Evolutionary conservation across 2,329 filamentous ascomycete species (phyloP).

Genomic region (Tolypocladium amazonense): DNA sequence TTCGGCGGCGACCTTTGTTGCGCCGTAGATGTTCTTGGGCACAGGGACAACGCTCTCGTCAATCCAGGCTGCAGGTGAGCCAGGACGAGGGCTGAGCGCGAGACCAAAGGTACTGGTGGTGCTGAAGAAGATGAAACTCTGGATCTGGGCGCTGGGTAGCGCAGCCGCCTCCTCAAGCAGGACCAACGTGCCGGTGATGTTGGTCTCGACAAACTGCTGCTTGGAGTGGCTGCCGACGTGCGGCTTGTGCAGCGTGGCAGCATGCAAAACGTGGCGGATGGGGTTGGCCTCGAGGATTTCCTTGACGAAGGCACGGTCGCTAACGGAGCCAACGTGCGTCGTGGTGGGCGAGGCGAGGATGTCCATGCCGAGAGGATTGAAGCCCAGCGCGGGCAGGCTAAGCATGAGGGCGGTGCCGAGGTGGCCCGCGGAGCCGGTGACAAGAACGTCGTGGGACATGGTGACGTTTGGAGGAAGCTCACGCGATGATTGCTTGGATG

Average conservation of each 20-base stretch:
- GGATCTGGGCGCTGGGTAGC: slow-evolving; percentile 9
- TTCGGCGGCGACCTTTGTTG: slow-evolving; percentile 37
- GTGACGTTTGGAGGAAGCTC: not conserved
- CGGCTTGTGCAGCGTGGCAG: slow-evolving; percentile 36
- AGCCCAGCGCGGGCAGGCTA: slow-evolving; percentile 24
- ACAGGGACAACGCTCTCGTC: slow-evolving; percentile 26
- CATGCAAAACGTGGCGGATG: slow-evolving; percentile 31
- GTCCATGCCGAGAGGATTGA: slow-evolving; percentile 31
- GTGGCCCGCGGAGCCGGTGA: slow-evolving; percentile 36
- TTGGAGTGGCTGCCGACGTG: slow-evolving; percentile 34
- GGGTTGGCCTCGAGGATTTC: slow-evolving; percentile 18
- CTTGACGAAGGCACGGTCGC: slow-evolving; percentile 21
- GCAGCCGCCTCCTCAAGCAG: slow-evolving; percentile 28
- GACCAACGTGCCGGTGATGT: slow-evolving; percentile 30
- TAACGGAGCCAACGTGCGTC: slow-evolving; percentile 23
- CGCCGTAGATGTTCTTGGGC: slow-evolving; percentile 39
- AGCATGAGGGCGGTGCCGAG: slow-evolving; percentile 36
- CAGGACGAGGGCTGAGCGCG: slow-evolving; percentile 24
- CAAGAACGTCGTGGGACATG: slow-evolving; percentile 21
- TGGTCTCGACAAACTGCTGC: slow-evolving; percentile 31
- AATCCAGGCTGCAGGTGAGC: slow-evolving; percentile 31
- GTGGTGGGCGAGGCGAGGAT: slow-evolving; percentile 27
- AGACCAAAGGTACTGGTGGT: slow-evolving; percentile 34
- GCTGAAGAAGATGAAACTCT: slow-evolving; percentile 33
- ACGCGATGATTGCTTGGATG: not conserved